Conservation (phyloP, 2,329 filamentous ascomycete species). For the Diaporthe eres region DNA sequence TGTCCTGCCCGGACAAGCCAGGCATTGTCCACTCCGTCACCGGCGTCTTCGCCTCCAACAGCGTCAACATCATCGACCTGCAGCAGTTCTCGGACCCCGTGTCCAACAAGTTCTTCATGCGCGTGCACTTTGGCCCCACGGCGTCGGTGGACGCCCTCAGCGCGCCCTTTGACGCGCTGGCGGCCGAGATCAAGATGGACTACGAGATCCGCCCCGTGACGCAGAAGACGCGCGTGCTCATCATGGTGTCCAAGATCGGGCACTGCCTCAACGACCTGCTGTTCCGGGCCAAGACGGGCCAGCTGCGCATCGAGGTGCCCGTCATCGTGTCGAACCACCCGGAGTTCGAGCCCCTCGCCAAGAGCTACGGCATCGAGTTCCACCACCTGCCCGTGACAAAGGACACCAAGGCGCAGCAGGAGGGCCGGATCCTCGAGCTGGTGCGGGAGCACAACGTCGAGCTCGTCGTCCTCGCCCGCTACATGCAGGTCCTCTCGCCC, state of each 20-base stretch:
- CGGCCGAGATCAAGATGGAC: slow-evolving; percentile 75
- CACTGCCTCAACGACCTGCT: slow-evolving; percentile 89
- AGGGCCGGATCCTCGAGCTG: slow-evolving; percentile 78
- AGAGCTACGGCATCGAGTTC: slow-evolving; percentile 83
- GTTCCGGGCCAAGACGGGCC: slow-evolving; percentile 81
- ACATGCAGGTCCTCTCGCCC: slow-evolving; percentile 89
- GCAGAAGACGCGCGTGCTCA: slow-evolving; percentile 81
- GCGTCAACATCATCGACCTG: slow-evolving; percentile 86
- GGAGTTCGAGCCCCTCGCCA: slow-evolving; percentile 78
- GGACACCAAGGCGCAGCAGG: slow-evolving; percentile 83
- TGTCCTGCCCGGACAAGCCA: slow-evolving; percentile 87
- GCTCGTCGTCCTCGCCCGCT: slow-evolving; percentile 84
- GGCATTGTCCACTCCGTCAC: slow-evolving; percentile 90
- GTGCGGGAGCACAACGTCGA: slow-evolving; percentile 79
- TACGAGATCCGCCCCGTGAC: slow-evolving; percentile 79
- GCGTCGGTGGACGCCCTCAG: slow-evolving; percentile 66
- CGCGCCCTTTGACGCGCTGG: slow-evolving; percentile 72
- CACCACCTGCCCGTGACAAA: slow-evolving; percentile 84
- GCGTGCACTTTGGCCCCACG: slow-evolving; percentile 82
- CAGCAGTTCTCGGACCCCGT: slow-evolving; percentile 86
- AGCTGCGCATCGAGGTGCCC: slow-evolving; percentile 82
- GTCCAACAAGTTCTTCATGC: slow-evolving; percentile 87
- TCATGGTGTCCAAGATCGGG: slow-evolving; percentile 92
- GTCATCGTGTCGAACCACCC: slow-evolving; percentile 87
- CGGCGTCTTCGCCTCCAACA: slow-evolving; percentile 79